Base-by-base conservation (phyloP, 441 rosid species). In the Kokia cookei region DNA sequence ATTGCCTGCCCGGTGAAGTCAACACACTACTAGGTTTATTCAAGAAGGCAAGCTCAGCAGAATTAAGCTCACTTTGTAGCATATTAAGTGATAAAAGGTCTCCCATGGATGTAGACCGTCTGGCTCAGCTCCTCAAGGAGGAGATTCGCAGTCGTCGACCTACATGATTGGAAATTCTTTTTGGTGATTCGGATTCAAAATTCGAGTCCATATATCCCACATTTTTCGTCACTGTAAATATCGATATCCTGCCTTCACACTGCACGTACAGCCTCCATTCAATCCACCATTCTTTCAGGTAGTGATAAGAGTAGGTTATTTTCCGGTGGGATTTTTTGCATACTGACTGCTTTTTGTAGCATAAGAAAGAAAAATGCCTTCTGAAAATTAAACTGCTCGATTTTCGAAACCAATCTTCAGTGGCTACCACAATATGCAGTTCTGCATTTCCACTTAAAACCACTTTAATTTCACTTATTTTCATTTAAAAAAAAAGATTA, bases 21-120 rank as follows among this genome's bases (percentile, higher is more conserved):
- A 85, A 80, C 76, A 71, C 80, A 35, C 75, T 73, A 4, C 84
- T 96, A 80, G 86, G 82, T 71, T 80, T 96, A 29, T 77, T 93
- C 77, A 90, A 89, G 90, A 96, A 90, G 85, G 97, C 97, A 8
- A 84, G 82, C 82, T 72, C 84, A 24, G 90, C 85, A 80, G 98
- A 96, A 79, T 65, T 96, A 65, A 77, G 69, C 71, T 65, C 84
- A 17, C 90, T 96, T 68, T 74, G 81, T 69, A 76, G 76, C 81
- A 75, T 82, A 71, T 71, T 94, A 78, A 80, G 77, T 12, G 81
- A 82, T 26, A 77, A 82, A 59, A 85, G 73, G 76, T 32, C 88
- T 40, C 70, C 78, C 54, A 69, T 80, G 71, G 82, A 84, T 71
- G 79, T 48, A 55, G 83, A 78, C 81, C 72, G 85, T 73, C 75